Evolutionary conservation across 2,329 filamentous ascomycete species (phyloP), one percentile per base, ranked within the genome.

Genomic region (Diaporthe ampelina): DNA sequence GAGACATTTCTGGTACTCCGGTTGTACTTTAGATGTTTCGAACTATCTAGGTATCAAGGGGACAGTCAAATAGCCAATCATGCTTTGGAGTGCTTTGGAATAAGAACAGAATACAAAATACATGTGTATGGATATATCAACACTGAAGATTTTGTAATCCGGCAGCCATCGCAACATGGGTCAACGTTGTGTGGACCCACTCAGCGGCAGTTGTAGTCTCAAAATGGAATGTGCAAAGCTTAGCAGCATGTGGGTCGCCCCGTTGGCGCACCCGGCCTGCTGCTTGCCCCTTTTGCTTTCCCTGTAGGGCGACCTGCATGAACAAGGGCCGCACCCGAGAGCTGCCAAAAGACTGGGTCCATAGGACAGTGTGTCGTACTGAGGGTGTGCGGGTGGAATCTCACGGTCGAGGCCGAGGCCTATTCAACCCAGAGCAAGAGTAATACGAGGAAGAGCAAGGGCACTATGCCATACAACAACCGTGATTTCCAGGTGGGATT

Each of bases 181-280:
- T 48, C 17, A 5, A 32, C 24, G 59, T 32, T 32, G 59, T 26
- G 6, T 17, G 45, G 59, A 63, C 59, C 59, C 59, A 48, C 59
- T 63, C 40, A 32, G 24, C 24, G 59, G 17, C 6, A 24, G n/a
- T 26, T 61, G 37, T 15, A 21, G 15, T 29, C 58, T 40, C 37
- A 61, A 61, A 61, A 61, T 21, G 37, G 58, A 37, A 61, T 61
- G 17, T 45, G 58, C 58, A 61, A 13, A 61, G 35, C 48, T 52
- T 52, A 52, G n/a, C 10, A 26, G 37, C 37, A 11, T 19, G 54
- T 57, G 57, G 57, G n/a, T 40, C 35, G 57, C 35, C 57, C 17
- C 21, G 29, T 10, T 21, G 29, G 29, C 54, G 40, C 56, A 56
- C 17, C 37, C 19, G 11, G 32, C 56, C 21, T 57, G 19, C 29